phyloP scores from a whole-genome alignment of 495 filamentous ascomycete genomes.

The Pyronema omphalodes region DNA sequence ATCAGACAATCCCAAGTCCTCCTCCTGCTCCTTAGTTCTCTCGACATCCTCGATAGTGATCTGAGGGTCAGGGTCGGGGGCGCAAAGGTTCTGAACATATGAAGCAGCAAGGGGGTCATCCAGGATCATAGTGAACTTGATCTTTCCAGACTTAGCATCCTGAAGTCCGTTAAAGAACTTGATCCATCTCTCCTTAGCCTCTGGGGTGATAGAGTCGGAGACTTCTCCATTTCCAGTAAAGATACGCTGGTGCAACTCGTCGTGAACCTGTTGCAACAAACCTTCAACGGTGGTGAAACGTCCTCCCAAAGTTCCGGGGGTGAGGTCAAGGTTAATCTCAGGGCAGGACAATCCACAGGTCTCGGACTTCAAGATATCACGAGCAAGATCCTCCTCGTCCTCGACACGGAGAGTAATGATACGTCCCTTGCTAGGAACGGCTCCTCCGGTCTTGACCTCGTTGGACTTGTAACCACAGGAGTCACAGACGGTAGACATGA shows the following conservation, averaged over 20 bases:
- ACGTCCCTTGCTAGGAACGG: conserved; percentile 69
- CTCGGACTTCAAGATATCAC: conserved; percentile 94
- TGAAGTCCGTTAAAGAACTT: conserved; percentile 61
- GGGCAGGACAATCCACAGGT: conserved; percentile 69
- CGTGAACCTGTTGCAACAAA: conserved; percentile 76
- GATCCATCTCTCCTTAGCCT: conserved; percentile 52
- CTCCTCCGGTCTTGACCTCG: conserved; percentile 92
- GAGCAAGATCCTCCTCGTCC: conserved; percentile 54
- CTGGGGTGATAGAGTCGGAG: conserved; percentile 52
- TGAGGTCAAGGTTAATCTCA: conserved; percentile 65
- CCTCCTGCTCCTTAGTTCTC: conserved; percentile 74
- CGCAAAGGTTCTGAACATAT: conserved; percentile 76
- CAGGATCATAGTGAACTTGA: conserved; percentile 70
- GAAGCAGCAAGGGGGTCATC: conserved; percentile 76
- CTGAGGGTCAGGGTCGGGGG: conserved; percentile 56
- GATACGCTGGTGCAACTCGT: conserved; percentile 69
- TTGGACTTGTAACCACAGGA: conserved; percentile 86
- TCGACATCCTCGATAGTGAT: conserved; percentile 70
- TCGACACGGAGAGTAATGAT: conserved; percentile 63
- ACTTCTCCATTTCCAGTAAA: conserved; percentile 46
- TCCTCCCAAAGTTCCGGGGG: conserved; percentile 85
- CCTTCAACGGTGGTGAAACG: conserved; percentile 95
- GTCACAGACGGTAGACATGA: conserved; percentile 77
- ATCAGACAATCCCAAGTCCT: conserved; percentile 71
- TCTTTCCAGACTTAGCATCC: conserved; percentile 59